Conservation (phyloP, 192 early-diverging fungal genomes). For the Haplosporangium gracile region DNA sequence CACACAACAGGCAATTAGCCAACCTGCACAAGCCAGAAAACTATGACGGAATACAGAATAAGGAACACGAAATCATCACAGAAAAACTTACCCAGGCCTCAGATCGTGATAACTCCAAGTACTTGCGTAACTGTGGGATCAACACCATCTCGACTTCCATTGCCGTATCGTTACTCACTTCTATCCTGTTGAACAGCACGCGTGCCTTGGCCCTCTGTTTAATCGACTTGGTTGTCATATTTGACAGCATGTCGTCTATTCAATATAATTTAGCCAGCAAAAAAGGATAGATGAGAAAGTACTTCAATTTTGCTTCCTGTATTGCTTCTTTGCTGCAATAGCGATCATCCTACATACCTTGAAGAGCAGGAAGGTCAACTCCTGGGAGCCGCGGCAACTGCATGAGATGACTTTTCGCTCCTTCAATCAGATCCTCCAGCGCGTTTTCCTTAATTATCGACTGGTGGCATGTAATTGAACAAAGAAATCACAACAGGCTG, state of each 20-base stretch:
- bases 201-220: conserved; percentile 25
- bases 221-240: not conserved
- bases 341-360: not conserved
- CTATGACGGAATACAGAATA: conserved; percentile 2
- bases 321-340: not conserved
- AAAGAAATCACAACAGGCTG: not conserved
- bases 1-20: not conserved
- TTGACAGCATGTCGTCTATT: not conserved
- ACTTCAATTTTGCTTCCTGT: too few relatives aligned
- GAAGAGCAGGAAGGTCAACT: not conserved
- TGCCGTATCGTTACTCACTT: not conserved
- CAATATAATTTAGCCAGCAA: not conserved
- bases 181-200: conserved; percentile 20
- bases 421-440: conserved; percentile 8
- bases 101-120: conserved; percentile 11
- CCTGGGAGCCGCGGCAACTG: not conserved
- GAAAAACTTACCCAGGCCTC: conserved; percentile 27
- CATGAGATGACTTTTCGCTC: conserved; percentile 11
- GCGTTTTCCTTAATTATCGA: conserved; percentile 25
- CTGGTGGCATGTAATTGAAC: not conserved
- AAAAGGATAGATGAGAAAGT: not conserved
- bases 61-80: not conserved
- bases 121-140: conserved; percentile 10
- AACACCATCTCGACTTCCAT: not conserved
- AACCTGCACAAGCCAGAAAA: not conserved